Base-by-base conservation (phyloP, 768 basidiomycete genomes). In the Arthromyces matolae region DNA sequence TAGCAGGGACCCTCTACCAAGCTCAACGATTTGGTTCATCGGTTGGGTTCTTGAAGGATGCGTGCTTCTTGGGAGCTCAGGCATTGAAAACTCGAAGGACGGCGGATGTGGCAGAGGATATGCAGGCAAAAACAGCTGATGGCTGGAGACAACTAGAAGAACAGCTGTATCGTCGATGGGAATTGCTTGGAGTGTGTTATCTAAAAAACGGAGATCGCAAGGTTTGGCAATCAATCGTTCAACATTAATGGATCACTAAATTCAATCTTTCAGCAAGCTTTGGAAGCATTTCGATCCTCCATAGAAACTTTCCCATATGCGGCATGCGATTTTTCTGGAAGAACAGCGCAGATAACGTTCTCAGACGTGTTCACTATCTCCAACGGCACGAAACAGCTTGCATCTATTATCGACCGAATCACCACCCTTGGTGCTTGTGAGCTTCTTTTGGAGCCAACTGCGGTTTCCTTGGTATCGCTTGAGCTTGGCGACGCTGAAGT, bases 171-270 rank as follows among this genome's bases (percentile, higher is more conserved):
- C 74, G 83, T 18, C 70, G 92, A 37, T 94, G 84, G 78, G 91
- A 96, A 66, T 63, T 95, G 24, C 69, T 94, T 20, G 92, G 79
- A 0, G 80, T 86, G 4, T 92, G 89, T 61, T 83, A 81, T 58
- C 75, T 78, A 23, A 93, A 89, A 63, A 81, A 82, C 22, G 86
- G 84, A 0, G 86, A 95, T 54, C 75, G 85, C 18, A 79, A 78
- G 76, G 93, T 89, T 36, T 24, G 72, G 62, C 13, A 32, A 42
- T 42, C 35, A n/a, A n/a, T 45, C 49, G 42, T 40, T 36, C 10
- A 45, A 40, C 29, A 14, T 0, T 38, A 22, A 42, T 27, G 23
- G n/a, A n/a, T n/a, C n/a, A n/a, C 25, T 31, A 44, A 44, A 42
- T 37, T 49, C 16, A 51, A 53, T 38, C 29, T 22, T 37, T 12